Base-by-base conservation (phyloP, 108 stramenopile species). In the Nannochloropsis gaditana region DNA sequence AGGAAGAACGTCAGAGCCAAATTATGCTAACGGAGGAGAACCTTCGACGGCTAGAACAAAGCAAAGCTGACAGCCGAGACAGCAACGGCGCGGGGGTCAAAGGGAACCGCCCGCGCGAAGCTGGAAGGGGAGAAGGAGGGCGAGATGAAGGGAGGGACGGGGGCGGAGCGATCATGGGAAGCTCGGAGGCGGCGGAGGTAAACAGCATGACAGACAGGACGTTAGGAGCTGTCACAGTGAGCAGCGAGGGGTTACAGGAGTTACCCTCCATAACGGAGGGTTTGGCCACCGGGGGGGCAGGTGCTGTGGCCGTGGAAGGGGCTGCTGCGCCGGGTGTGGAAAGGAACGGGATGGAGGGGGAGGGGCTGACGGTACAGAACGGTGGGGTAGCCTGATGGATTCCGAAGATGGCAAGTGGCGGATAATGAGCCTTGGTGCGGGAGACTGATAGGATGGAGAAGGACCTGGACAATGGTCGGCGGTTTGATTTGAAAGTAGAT, bases 21-120 rank as follows among this genome's bases (percentile, higher is more conserved):
- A 73, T 73, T 6, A 73, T 73, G 59, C 59, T 73, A n/a, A 73
- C 59, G 59, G 59, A 73, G n/a, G 59, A 73, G n/a, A 73, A 73
- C 59, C 59, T 73, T 6, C 59, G 59, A n/a, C 59, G 59, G 0
- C 59, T 73, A 15, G 59, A 73, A 73, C 59, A 73, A 8, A 73
- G 59, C 59, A 73, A 73, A n/a, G 59, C 59, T n/a, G 59, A 73
- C 19, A 8, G 59, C 8, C 19, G n/a, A n/a, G 59, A n/a, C 15
- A n/a, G 59, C 2, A 73, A 73, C n/a, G 59, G n/a, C 19, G 59
- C 19, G 15, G 47, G 47, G 47, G 47, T 10, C 10, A 50, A 50
- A 11, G 47, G 47, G 15, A 50, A 50, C 15, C 47, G 15, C 47
- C 47, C 10, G 11, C 47, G 15, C 47, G 15, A 50, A 10, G 47